These are phyloP conservation scores for Clonostachys chloroleuca DNA, from an alignment of 2,329 filamentous ascomycete genomes.

Conservation along the genomic window DNA sequence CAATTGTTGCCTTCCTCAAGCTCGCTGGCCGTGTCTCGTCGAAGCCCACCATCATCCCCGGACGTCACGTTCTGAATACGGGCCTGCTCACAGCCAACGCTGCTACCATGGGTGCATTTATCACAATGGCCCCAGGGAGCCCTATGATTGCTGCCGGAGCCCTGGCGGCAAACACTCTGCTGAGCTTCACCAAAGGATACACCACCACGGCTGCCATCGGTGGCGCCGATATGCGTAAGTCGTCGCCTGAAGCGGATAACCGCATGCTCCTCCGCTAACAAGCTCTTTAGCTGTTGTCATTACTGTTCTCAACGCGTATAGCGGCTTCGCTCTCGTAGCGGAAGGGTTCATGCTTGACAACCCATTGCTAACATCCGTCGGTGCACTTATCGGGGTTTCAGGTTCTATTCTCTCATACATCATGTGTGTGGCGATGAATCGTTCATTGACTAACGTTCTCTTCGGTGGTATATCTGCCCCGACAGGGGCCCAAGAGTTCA, in stretches of 20 bases:
- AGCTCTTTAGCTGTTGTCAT: conserved; percentile 69
- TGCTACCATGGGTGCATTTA: conserved; percentile 79
- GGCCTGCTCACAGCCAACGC: conserved; percentile 71
- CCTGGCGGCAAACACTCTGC: conserved; percentile 67
- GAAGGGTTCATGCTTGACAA: conserved; percentile 93
- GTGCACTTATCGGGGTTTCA: conserved; percentile 81
- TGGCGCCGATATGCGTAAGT: conserved; percentile 80
- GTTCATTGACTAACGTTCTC: conserved; percentile 81
- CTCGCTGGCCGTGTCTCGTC: conserved; percentile 80
- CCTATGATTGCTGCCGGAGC: conserved; percentile 76
- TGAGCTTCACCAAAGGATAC: conserved; percentile 83
- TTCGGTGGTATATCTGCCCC: conserved; percentile 65
- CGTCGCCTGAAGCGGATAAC: not conserved
- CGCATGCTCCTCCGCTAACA: not conserved
- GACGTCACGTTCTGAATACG: conserved; percentile 71
- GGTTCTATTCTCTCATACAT: conserved; percentile 88
- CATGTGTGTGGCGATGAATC: conserved; percentile 87
- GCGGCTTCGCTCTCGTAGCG: conserved; percentile 83
- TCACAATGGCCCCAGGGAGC: conserved; percentile 76
- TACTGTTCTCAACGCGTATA: conserved; percentile 86
- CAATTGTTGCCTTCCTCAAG: conserved; percentile 85
- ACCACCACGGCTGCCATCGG: conserved; percentile 87
- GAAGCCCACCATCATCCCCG: conserved; percentile 66
- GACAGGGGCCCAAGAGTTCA: conserved; percentile 50
- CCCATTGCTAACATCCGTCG: conserved; percentile 77